These are phyloP conservation scores for Byssothecium circinans DNA, from an alignment of 2,329 filamentous ascomycete species.

Conservation along the genomic window DNA sequence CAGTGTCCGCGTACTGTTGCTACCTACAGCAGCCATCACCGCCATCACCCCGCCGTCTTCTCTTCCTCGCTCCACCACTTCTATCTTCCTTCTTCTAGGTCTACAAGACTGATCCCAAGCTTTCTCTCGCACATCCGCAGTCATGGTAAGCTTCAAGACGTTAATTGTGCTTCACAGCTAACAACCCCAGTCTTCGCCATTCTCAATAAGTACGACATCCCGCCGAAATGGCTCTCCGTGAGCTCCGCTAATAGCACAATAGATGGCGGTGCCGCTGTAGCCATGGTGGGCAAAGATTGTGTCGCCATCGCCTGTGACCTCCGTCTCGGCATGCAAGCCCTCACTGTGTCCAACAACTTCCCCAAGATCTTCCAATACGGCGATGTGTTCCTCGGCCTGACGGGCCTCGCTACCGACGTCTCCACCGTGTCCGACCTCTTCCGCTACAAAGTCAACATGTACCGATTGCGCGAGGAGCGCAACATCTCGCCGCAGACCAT, in stretches of 20 bases:
- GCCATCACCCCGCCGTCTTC: slow-evolving; percentile 11
- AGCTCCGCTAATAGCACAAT: slow-evolving; percentile 14
- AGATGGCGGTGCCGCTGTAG: slow-evolving; percentile 91
- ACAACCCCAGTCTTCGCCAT: slow-evolving; percentile 73
- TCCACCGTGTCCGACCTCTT: slow-evolving; percentile 93
- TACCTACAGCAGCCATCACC: slow-evolving; percentile 22
- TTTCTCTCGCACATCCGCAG: slow-evolving; percentile 17
- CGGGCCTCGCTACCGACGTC: slow-evolving; percentile 94
- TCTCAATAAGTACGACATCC: slow-evolving; percentile 78
- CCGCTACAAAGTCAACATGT: slow-evolving; percentile 99
- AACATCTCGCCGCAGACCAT: slow-evolving; percentile 93
- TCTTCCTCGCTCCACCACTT: slow-evolving; percentile 3
- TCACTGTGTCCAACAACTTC: slow-evolving; percentile 99
- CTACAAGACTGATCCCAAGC: slow-evolving; percentile 4
- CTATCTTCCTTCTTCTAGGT: not conserved
- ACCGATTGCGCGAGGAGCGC: slow-evolving; percentile 96
- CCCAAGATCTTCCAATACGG: slow-evolving; percentile 99
- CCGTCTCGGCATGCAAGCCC: slow-evolving; percentile 90
- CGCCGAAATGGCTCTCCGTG: slow-evolving; percentile 9
- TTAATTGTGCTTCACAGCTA: slow-evolving; percentile 27
- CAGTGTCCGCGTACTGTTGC: slow-evolving; percentile 14
- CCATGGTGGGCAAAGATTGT: slow-evolving; percentile 99
- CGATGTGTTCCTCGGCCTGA: slow-evolving; percentile 92
- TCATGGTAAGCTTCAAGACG: slow-evolving; percentile 43
- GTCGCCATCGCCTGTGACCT: slow-evolving; percentile 99